Percentiles rank a stretch among this genome's conserved stretches.
These are phyloP conservation scores for Colletotrichum viniferum DNA, from an alignment of 2,329 filamentous ascomycete species.

Conservation along the genomic window DNA sequence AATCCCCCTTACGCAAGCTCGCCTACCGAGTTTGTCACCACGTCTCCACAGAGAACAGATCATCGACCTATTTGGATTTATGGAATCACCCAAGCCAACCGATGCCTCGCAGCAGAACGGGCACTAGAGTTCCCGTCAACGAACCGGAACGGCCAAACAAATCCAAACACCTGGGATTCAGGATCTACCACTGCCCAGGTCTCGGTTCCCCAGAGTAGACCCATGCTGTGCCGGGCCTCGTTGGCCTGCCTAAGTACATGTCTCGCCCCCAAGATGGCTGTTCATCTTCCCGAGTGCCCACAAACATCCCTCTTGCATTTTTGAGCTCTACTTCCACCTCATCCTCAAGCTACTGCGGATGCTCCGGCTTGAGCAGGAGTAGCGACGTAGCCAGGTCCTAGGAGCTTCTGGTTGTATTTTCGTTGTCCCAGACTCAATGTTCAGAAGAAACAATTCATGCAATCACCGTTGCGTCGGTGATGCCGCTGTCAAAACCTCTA, in stretches of 20 bases:
- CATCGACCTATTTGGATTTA: not conserved
- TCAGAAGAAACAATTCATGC: not conserved
- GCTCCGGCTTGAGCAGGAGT: not conserved
- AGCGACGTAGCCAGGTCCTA: not conserved
- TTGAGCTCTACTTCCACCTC: not conserved
- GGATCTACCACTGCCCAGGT: not conserved
- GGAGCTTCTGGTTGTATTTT: not conserved
- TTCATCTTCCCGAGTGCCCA: not conserved
- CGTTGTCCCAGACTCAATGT: not conserved
- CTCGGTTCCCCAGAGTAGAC: not conserved
- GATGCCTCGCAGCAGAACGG: not conserved
- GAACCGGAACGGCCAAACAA: not conserved
- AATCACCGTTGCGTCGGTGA: not conserved
- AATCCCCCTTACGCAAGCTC: not conserved
- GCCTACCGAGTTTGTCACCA: not conserved
- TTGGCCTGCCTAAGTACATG: not conserved
- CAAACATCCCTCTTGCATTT: not conserved
- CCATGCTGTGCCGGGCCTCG: not conserved
- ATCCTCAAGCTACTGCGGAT: not conserved
- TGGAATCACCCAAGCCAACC: not conserved
- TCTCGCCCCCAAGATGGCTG: not conserved
- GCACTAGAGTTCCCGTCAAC: not conserved
- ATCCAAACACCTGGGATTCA: not conserved
- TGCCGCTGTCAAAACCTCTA: not conserved
- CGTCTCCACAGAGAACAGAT: not conserved